A percentile compares a stretch with the other conserved stretches of the same genome.
Conservation (phyloP, 805 yeast species). For the Pichia thaimueangensis region DNA sequence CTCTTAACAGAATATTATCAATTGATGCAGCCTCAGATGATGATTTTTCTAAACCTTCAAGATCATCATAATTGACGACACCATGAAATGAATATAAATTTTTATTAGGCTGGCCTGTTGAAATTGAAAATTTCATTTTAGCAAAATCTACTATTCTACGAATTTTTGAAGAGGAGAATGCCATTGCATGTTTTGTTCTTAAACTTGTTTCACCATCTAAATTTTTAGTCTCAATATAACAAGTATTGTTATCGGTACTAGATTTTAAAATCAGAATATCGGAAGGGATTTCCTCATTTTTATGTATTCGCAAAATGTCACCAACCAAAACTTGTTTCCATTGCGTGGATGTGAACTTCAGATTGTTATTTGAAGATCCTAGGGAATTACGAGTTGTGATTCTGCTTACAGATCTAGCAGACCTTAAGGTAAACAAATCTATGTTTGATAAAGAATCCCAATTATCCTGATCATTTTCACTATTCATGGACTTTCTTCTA, state of each 20-base stretch:
- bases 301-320: slow-evolving; percentile 61
- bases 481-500: slow-evolving; percentile 10
- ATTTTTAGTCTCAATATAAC: slow-evolving; percentile 64
- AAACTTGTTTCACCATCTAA: slow-evolving; percentile 74
- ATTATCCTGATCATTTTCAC: neutral
- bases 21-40: slow-evolving; percentile 52
- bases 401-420: neutral
- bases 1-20: slow-evolving; percentile 63
- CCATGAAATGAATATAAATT: slow-evolving; percentile 63
- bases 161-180: slow-evolving; percentile 43
- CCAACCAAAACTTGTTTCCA: slow-evolving; percentile 76
- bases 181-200: slow-evolving; percentile 50
- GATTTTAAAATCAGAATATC: slow-evolving; percentile 60
- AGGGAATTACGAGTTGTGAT: slow-evolving; percentile 14
- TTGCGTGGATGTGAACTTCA: slow-evolving; percentile 25
- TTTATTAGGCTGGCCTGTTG: slow-evolving; percentile 68
- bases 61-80: slow-evolving; percentile 33
- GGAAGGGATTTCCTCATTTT: slow-evolving; percentile 77
- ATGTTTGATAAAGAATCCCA: slow-evolving; percentile 1
- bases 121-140: slow-evolving; percentile 51
- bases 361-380: slow-evolving; percentile 26
- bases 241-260: slow-evolving; percentile 61
- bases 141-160: slow-evolving; percentile 55
- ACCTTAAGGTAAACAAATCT: slow-evolving; percentile 6
- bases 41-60: slow-evolving; percentile 18